phyloP scores from a whole-genome alignment of 352 stramenopile genomes.

The Phytophthora cryptogea region DNA sequence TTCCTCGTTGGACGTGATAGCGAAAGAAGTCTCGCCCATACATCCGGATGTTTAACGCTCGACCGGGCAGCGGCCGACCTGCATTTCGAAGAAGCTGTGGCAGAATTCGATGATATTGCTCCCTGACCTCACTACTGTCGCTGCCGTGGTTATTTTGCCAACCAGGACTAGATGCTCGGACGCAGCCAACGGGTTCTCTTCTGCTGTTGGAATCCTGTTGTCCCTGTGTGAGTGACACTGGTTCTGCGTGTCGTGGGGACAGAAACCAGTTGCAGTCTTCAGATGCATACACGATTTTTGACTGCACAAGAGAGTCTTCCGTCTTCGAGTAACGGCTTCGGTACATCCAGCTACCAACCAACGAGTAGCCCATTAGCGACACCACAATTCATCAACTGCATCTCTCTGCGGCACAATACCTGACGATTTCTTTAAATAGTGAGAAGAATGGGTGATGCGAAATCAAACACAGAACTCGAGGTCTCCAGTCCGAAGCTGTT shows the following conservation, averaged over 20 bases:
- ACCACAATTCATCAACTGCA: neutral
- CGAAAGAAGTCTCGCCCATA: constrained; percentile 47
- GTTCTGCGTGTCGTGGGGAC: constrained; percentile 39
- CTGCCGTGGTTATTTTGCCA: constrained; percentile 10
- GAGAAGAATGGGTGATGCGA: constrained; percentile 85
- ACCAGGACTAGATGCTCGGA: constrained; percentile 15
- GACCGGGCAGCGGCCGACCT: constrained; percentile 35
- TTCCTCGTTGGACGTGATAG: constrained; percentile 67
- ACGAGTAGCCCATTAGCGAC: constrained; percentile 3
- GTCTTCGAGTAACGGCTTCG: constrained; percentile 37
- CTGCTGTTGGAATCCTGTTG: constrained; percentile 3
- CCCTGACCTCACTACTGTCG: constrained; percentile 1
- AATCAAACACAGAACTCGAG: constrained; percentile 74
- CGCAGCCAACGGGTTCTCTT: constrained; percentile 5
- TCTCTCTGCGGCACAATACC: constrained; percentile 29
- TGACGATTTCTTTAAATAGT: constrained; percentile 79
- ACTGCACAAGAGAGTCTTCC: constrained; percentile 42
- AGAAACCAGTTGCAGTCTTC: constrained; percentile 62
- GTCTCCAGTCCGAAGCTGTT: constrained; percentile 42
- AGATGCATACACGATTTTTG: constrained; percentile 48
- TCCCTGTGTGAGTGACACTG: neutral
- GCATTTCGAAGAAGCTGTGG: constrained; percentile 40
- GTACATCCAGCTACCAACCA: constrained; percentile 59
- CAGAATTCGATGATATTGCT: constrained; percentile 28
- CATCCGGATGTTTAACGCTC: constrained; percentile 43